These are phyloP conservation scores for Grigorovia humatica DNA, from an alignment of 805 yeast species.

Conservation along the genomic window DNA sequence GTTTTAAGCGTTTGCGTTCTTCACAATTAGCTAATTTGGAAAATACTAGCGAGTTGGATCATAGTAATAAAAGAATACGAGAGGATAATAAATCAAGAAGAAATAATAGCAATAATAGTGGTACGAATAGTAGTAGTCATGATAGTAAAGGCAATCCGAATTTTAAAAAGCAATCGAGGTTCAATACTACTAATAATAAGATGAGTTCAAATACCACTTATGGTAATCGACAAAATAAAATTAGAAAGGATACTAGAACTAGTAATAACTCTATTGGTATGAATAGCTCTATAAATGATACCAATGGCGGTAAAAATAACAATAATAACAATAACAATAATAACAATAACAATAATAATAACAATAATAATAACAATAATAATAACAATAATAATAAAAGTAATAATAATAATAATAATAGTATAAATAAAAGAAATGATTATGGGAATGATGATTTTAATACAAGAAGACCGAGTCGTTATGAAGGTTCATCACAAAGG, in stretches of 20 bases:
- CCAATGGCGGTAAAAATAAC: too few relatives aligned
- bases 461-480: constrained; percentile 1
- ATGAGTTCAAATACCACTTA: not conserved
- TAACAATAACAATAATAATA: not conserved
- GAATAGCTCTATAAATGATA: too few relatives aligned
- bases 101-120: not conserved
- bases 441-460: not conserved
- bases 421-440: not conserved
- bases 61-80: not conserved
- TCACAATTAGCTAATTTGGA: not conserved
- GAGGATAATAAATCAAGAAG: not conserved
- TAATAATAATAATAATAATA: not conserved
- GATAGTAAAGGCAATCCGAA: not conserved
- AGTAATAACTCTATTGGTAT: too few relatives aligned
- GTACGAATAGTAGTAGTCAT: not conserved
- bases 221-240: not conserved
- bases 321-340: too few relatives aligned
- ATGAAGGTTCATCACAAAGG: constrained; percentile 1
- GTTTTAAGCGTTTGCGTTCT: not conserved
- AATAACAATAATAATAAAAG: not conserved
- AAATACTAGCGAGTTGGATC: not conserved
- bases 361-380: not conserved
- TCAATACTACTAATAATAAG: not conserved
- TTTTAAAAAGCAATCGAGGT: not conserved
- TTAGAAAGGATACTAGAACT: not conserved